Percentiles rank a stretch among this genome's conserved stretches.
Conservation (phyloP, 2,329 filamentous ascomycete species). For the Ceratocystiopsis sp. region DNA sequence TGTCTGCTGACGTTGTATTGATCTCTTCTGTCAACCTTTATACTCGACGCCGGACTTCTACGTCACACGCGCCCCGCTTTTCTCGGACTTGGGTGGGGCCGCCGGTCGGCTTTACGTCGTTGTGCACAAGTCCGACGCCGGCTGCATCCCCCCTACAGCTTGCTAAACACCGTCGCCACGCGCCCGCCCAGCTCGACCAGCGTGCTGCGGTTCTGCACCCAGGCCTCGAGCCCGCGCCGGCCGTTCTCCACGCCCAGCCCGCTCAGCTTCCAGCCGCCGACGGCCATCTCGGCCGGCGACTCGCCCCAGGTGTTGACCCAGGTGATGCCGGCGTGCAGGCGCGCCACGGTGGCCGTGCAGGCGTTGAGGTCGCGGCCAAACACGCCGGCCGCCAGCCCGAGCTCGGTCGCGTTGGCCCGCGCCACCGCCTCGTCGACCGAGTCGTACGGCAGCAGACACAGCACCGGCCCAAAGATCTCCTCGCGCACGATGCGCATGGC, state of each 20-base stretch:
- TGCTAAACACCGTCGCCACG: constrained; percentile 57
- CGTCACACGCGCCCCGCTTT: neutral
- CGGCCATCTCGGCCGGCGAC: constrained; percentile 77
- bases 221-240: constrained; percentile 58
- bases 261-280: constrained; percentile 84
- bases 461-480: constrained; percentile 81
- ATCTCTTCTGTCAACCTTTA: too few species aligned
- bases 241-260: constrained; percentile 82
- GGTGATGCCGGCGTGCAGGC: constrained; percentile 69
- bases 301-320: constrained; percentile 96
- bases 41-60: neutral
- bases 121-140: neutral
- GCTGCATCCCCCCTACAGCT: constrained; percentile 28
- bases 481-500: constrained; percentile 63
- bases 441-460: constrained; percentile 62
- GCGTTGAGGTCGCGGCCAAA: constrained; percentile 60
- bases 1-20: too few species aligned
- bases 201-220: constrained; percentile 77
- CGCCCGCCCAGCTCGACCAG: constrained; percentile 63
- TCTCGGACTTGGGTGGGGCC: too few species aligned
- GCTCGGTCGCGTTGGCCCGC: constrained; percentile 59
- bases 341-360: constrained; percentile 54
- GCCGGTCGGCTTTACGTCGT: neutral
- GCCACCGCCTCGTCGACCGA: constrained; percentile 50
- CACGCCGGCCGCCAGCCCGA: constrained; percentile 71